Evolutionary conservation across 2,329 filamentous ascomycete species (phyloP).

Genomic region (Ophiostoma montium): DNA sequence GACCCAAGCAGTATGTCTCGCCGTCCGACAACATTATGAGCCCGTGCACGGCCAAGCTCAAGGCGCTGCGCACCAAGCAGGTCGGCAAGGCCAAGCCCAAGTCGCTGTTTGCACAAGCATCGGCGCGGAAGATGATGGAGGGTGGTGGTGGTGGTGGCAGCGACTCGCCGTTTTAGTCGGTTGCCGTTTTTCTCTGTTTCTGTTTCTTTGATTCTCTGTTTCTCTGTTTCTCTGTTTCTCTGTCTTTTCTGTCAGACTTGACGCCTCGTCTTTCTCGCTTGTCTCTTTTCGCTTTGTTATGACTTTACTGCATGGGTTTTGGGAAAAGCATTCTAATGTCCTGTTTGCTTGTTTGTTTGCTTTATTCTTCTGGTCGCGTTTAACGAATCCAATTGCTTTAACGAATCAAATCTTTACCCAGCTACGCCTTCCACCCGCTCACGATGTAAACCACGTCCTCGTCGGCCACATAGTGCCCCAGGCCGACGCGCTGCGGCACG

Average conservation of each 20-base stretch:
- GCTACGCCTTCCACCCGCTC: constrained; percentile 44
- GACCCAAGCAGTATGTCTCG: constrained; percentile 46
- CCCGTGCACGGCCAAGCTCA: constrained; percentile 71
- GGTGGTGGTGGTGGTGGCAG: constrained; percentile 19
- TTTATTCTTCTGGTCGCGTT: no score
- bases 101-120: constrained; percentile 53
- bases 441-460: constrained; percentile 57
- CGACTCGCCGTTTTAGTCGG: constrained; percentile 11
- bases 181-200: neutral
- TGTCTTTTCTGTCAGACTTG: neutral
- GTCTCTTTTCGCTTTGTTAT: neutral
- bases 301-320: neutral
- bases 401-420: no score
- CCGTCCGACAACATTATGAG: constrained; percentile 85
- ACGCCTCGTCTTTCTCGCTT: neutral
- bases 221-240: neutral
- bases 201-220: neutral
- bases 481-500: constrained; percentile 81
- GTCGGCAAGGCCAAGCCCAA: constrained; percentile 60
- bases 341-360: neutral
- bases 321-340: no score
- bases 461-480: constrained; percentile 63
- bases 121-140: constrained; percentile 43
- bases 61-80: constrained; percentile 66
- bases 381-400: no score